These are phyloP conservation scores for Salix arbutifolia DNA, from an alignment of 345 rosid species.

Conservation along the genomic window DNA sequence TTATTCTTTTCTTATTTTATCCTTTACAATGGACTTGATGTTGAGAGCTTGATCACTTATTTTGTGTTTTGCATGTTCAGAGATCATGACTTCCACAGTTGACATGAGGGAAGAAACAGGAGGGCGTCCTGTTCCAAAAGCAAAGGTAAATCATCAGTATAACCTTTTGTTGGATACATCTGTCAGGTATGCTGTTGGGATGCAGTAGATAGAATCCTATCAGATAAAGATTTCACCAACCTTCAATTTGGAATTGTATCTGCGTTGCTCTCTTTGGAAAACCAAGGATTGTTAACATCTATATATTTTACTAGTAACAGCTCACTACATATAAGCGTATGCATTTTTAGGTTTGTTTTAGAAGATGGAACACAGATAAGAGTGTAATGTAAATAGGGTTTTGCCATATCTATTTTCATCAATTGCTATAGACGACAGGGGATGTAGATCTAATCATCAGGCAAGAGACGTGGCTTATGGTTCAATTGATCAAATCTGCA, in stretches of 20 bases:
- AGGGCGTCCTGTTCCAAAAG: constrained; percentile 59
- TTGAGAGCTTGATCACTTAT: neutral
- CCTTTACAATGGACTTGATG: neutral
- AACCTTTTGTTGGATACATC: neutral
- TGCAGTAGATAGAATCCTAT: neutral
- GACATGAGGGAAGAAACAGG: constrained; percentile 58
- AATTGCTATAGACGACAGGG: neutral
- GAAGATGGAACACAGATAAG: neutral
- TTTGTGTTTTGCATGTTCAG: constrained; percentile 15
- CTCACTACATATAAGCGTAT: neutral
- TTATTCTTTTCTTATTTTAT: neutral
- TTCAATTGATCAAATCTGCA: neutral
- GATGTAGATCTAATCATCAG: neutral
- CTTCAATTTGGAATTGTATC: neutral
- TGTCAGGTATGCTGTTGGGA: neutral
- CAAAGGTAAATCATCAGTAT: constrained; percentile 41
- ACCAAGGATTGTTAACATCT: neutral
- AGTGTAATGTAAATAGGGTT: neutral
- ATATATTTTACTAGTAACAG: neutral
- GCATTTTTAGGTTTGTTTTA: neutral
- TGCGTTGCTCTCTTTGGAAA: neutral
- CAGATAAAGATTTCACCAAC: neutral
- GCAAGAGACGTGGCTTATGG: neutral
- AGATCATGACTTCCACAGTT: constrained; percentile 49
- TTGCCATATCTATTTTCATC: neutral